Percentiles rank a stretch among this genome's conserved stretches.
Evolutionary conservation across 306 rosid species (phyloP).

Genomic region (cucumber (Cucumis sativus)): Cucumber_9930_V3 NC_026659.2:25627001-25627500

Average conservation of each 20-base stretch:
- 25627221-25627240: slow-evolving; percentile 57
- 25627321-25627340: slow-evolving; percentile 82
- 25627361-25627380: slow-evolving; percentile 64
- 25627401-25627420: slow-evolving; percentile 28
- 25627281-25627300: slow-evolving; percentile 71
- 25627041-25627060: slow-evolving; percentile 45
- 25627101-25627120: slow-evolving; percentile 30
- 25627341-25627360: slow-evolving; percentile 64
- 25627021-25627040: slow-evolving; percentile 66
- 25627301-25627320: slow-evolving; percentile 43
- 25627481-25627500: slow-evolving; percentile 93
- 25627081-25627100: slow-evolving; percentile 40
- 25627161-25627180: slow-evolving; percentile 79
- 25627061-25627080: slow-evolving; percentile 51
- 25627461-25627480: slow-evolving; percentile 88
- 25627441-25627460: slow-evolving; percentile 70
- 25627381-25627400: slow-evolving; percentile 49
- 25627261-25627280: slow-evolving; percentile 55
- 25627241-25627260: slow-evolving; percentile 69
- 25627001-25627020: slow-evolving; percentile 45
- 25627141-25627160: slow-evolving; percentile 69
- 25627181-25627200: slow-evolving; percentile 74
- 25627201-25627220: slow-evolving; percentile 62
- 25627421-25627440: slow-evolving; percentile 59
- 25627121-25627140: slow-evolving; percentile 86